Conservation (phyloP, 2,329 filamentous ascomycete species). For the Myriosclerotinia duriaeana region DNA sequence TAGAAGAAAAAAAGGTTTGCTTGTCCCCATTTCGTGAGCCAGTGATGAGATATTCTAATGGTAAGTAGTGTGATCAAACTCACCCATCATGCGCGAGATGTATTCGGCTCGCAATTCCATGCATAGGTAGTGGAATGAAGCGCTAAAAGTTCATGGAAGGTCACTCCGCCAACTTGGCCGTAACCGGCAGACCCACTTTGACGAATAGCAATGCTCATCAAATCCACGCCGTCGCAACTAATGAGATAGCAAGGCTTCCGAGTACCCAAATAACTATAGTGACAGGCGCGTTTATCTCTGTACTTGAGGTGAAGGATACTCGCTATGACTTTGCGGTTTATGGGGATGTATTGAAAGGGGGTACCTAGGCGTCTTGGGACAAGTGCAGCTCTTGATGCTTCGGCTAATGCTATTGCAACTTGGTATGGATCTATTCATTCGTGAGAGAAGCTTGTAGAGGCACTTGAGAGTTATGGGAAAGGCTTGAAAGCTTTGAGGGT, state of each 20-base stretch:
- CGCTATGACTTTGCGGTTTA: slow-evolving; percentile 1
- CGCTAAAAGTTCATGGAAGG: slow-evolving; percentile 9
- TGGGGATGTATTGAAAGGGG: not conserved
- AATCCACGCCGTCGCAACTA: not conserved
- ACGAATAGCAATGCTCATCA: not conserved
- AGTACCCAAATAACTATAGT: not conserved
- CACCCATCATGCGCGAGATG: not conserved
- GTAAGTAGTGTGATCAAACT: not conserved
- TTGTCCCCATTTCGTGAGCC: slow-evolving; percentile 1
- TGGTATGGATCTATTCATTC: slow-evolving; percentile 2
- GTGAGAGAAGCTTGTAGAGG: not conserved
- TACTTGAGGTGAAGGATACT: slow-evolving; percentile 8
- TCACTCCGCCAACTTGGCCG: not conserved
- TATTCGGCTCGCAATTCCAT: not conserved
- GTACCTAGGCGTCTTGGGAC: not conserved
- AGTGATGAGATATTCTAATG: not conserved
- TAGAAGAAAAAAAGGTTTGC: slow-evolving; percentile 55
- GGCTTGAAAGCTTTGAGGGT: not conserved
- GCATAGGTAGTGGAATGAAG: not conserved
- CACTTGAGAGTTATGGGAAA: not conserved
- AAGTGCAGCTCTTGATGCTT: slow-evolving; percentile 6
- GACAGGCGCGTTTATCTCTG: not conserved
- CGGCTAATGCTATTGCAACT: not conserved
- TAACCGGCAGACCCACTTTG: not conserved
- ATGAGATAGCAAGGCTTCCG: not conserved